Conservation (phyloP, 306 rosid species). For the Casuarina glauca region DNA sequence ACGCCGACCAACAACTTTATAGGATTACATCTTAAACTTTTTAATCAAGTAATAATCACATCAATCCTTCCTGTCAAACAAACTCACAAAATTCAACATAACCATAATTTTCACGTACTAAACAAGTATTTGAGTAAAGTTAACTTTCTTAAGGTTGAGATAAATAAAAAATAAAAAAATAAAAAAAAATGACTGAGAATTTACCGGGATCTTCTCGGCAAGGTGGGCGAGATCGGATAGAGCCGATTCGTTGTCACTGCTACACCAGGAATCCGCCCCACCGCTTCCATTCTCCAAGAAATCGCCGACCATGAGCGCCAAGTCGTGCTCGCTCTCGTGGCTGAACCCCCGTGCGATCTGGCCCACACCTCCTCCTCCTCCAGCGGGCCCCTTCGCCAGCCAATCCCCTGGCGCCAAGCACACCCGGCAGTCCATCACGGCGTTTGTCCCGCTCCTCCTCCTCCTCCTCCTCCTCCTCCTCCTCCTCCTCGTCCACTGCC, state of each 20-base stretch:
- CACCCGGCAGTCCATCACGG: constrained; percentile 61
- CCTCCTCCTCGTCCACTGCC: constrained; percentile 12
- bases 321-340: constrained; percentile 92
- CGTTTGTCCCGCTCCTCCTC: constrained; percentile 18
- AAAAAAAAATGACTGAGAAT: not conserved
- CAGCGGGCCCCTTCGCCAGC: constrained; percentile 37
- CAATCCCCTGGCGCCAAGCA: constrained; percentile 60
- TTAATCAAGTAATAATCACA: not conserved
- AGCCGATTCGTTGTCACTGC: constrained; percentile 89
- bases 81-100: not conserved
- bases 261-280: constrained; percentile 83
- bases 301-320: constrained; percentile 84
- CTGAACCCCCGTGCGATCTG: constrained; percentile 69
- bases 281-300: constrained; percentile 85
- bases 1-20: not conserved
- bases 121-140: not conserved
- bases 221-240: constrained; percentile 75
- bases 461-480: constrained; percentile 19
- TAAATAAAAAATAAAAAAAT: not conserved
- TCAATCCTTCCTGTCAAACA: not conserved
- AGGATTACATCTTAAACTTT: not conserved
- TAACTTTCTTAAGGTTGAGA: not conserved
- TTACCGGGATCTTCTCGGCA: constrained; percentile 74
- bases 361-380: constrained; percentile 36
- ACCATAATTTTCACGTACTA: too few species aligned